Evolutionary conservation across 805 yeast species (phyloP).

Genomic region (Myxozyma lipomycoides): DNA sequence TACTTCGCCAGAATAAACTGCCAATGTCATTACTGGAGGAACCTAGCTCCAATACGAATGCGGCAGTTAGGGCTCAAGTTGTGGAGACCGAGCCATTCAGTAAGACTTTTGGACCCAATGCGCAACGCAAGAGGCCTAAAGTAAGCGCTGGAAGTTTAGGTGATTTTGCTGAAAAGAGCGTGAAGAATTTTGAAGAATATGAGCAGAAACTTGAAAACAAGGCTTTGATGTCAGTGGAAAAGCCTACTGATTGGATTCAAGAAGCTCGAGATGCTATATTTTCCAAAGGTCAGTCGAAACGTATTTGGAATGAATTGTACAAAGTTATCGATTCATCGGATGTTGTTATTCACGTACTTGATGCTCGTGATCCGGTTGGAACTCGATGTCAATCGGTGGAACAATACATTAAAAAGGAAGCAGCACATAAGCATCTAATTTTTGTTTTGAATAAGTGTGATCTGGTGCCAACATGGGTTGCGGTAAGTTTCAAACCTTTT

Average conservation of each 20-base stretch:
- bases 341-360: constrained; percentile 92
- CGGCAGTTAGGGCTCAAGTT: constrained; percentile 73
- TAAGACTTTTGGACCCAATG: constrained; percentile 87
- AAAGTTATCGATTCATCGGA: constrained; percentile 97
- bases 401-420: constrained; percentile 86
- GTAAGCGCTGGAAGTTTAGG: constrained; percentile 71
- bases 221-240: constrained; percentile 52
- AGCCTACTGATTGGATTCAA: constrained; percentile 79
- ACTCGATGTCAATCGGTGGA: constrained; percentile 93
- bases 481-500: constrained; percentile 64
- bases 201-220: constrained; percentile 66
- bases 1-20: constrained; percentile 80
- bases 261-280: constrained; percentile 95
- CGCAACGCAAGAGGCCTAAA: constrained; percentile 80
- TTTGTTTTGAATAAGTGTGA: constrained; percentile 96
- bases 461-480: constrained; percentile 98
- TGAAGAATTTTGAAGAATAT: constrained; percentile 52
- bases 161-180: constrained; percentile 64
- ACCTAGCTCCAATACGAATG: constrained; percentile 48
- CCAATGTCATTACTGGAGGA: constrained; percentile 96
- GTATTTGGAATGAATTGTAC: constrained; percentile 97
- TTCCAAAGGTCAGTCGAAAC: constrained; percentile 94
- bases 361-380: constrained; percentile 96
- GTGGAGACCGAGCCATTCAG: constrained; percentile 83
- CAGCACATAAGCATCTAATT: constrained; percentile 93